phyloP scores from a whole-genome alignment of 1,284 basidiomycete species.

The Pseudozyma flocculosa region DNA sequence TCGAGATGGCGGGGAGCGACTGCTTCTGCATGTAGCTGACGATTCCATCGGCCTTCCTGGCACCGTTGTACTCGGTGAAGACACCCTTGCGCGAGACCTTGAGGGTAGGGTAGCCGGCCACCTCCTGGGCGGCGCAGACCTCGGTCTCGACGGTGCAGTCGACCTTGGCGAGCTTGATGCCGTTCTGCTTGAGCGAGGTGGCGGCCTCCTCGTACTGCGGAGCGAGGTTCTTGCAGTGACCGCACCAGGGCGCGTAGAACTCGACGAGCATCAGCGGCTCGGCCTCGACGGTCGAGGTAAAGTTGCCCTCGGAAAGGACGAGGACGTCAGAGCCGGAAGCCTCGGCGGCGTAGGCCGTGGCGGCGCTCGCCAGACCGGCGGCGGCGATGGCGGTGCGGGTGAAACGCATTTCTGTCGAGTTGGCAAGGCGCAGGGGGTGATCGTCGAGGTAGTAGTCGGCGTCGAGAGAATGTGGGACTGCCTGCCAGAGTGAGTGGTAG shows the following conservation, averaged over 20 bases:
- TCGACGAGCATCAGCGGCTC: conserved; percentile 84
- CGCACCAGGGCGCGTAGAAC: conserved; percentile 88
- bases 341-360: conserved; percentile 62
- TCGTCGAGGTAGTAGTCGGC: too few species aligned
- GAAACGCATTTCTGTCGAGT: conserved; percentile 40
- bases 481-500: too few species aligned
- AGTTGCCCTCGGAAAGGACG: conserved; percentile 70
- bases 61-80: conserved; percentile 74
- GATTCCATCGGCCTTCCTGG: conserved; percentile 93
- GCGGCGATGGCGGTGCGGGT: conserved; percentile 28
- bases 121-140: conserved; percentile 64
- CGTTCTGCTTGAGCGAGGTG: conserved; percentile 78
- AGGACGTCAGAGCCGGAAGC: conserved; percentile 76
- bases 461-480: too few species aligned
- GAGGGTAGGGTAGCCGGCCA: conserved; percentile 87
- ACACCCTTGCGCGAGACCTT: conserved; percentile 88
- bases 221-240: conserved; percentile 70
- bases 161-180: conserved; percentile 86
- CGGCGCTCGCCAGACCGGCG: conserved; percentile 39
- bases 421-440: too few species aligned
- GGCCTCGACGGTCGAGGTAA: conserved; percentile 69
- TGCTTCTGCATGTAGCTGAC: conserved; percentile 99
- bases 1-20: conserved; percentile 88
- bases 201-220: conserved; percentile 92
- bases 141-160: conserved; percentile 65